Base-by-base conservation (phyloP, 306 rosid genomes). In the Trifolium dubium region DNA sequence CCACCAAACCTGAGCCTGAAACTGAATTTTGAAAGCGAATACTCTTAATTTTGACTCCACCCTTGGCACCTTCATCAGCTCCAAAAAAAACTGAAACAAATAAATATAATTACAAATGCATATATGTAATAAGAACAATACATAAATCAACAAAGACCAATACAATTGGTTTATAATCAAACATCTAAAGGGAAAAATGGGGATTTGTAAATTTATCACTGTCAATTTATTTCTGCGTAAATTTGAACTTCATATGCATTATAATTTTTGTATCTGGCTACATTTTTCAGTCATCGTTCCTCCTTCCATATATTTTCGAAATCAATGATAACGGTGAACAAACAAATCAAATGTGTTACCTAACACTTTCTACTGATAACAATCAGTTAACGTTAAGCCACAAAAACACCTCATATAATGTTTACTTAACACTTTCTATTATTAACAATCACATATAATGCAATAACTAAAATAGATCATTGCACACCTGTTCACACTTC, bases 1-100 rank as follows among this genome's bases (percentile, higher is more conserved):
- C 70, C 80, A 77, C 85, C 93, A 83, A 80, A 95, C 99, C 98
- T 95, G 99, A 83, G 90, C 32, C 59, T 83, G 69, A 78, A 95
- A 95, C 85, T 95, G 99, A 80, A 95, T 92, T 85, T 92, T 95
- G 85, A 95, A 95, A 67, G 98, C 82, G 78, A 95, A 95, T 41
- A 92, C 98, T 90, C 90, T 88, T 81, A 95, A 74, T 76, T 95
- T 95, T 79, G 98, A 89, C 85, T 95, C 98, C 83, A 95, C 99
- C 77, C 99, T 89, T 65, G 98, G 99, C 66, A 95, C 99, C 86
- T 90, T 95, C 99, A 95, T 88, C 81, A 82, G 86, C 90, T 95
- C 99, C 89, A 95, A 69, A 82, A 95, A 90, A 75, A 40, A 92
- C 99, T 95, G 92, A 79, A 77, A 85, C 74, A 46, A 53, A 71